These are phyloP conservation scores for Rubia yunnanensis DNA, from an alignment of 257 asterid genomes.

Conservation along the genomic window DNA sequence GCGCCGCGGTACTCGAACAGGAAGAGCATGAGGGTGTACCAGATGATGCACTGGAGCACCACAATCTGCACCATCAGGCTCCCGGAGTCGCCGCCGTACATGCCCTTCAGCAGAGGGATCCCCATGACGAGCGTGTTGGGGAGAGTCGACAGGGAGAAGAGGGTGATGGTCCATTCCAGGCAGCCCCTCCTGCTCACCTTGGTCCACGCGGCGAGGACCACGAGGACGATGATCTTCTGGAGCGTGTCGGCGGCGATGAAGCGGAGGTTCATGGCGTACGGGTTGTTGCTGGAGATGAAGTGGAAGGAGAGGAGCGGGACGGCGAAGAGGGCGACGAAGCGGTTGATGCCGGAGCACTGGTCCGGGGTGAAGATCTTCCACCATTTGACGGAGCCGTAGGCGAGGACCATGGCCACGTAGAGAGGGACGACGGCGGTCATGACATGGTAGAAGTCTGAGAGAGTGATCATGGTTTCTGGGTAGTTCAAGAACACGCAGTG, in stretches of 20 bases:
- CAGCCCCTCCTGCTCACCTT: slow-evolving; percentile 44
- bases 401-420: slow-evolving; percentile 81
- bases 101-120: slow-evolving; percentile 71
- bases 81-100: slow-evolving; percentile 74
- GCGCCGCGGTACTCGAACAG: slow-evolving; percentile 85
- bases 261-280: slow-evolving; percentile 66
- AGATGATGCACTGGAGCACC: slow-evolving; percentile 79
- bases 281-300: slow-evolving; percentile 69
- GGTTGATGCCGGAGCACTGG: slow-evolving; percentile 89
- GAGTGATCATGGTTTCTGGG: slow-evolving; percentile 36
- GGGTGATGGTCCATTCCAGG: slow-evolving; percentile 83
- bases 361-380: slow-evolving; percentile 91
- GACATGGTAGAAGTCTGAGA: slow-evolving; percentile 70
- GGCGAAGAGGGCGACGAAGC: slow-evolving; percentile 84
- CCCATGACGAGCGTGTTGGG: slow-evolving; percentile 97
- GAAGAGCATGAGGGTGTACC: slow-evolving; percentile 92
- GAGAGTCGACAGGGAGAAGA: slow-evolving; percentile 72
- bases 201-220: slow-evolving; percentile 48
- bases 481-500: background rate
- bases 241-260: slow-evolving; percentile 87
- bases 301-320: slow-evolving; percentile 88
- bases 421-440: slow-evolving; percentile 90
- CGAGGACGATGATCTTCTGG: slow-evolving; percentile 61
- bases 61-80: slow-evolving; percentile 84
- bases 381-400: slow-evolving; percentile 92